Base-by-base conservation (phyloP, 768 basidiomycete species). In the Boletus tylopilopsis region DNA sequence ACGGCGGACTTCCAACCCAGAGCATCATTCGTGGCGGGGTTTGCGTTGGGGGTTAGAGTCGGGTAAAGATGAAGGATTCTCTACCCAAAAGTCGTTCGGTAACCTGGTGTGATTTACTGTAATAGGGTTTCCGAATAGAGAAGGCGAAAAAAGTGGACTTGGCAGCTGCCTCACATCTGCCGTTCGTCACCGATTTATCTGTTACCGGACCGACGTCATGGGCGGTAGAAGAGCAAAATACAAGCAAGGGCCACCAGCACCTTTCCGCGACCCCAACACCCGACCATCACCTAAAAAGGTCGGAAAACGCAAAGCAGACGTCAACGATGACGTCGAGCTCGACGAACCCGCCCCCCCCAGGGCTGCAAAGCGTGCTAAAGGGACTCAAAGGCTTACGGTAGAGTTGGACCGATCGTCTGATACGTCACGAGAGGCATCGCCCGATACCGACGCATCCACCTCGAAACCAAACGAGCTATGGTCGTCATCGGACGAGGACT, bases 1-100 rank as follows among this genome's bases (percentile, higher is more conserved):
- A 90, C 88, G 0, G 89, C 93, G 7, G 91, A 96, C 64, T 94
- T 97, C 69, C 94, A 93, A 62, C 87, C 85, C 37, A 73, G 94
- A 53, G 94, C 93, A 2, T 85, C 88, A 13, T 96, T 96, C 69
- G 59, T 93, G 29, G 91, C 84, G 5, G 94, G 94, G 9, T 75
- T 96, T 50, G 77, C 73, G 1, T 71, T 97, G 24, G 94, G 94
- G 10, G 58, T 97, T 42, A 76, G 93, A 43, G 66, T 96, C 18
- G 93, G 94, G 45, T 95, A 67, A 74, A 37, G 16, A 41, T 18
- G n/a, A 5, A 34, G 33, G 15, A 34, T n/a, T n/a, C n/a, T n/a
- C n/a, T n/a, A n/a, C n/a, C n/a, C n/a, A n/a, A n/a, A n/a, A n/a
- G n/a, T n/a, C n/a, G n/a, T n/a, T n/a, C n/a, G n/a, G n/a, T n/a